phyloP scores from a whole-genome alignment of 2,329 filamentous ascomycete genomes.

The Helotiales sp. region DNA sequence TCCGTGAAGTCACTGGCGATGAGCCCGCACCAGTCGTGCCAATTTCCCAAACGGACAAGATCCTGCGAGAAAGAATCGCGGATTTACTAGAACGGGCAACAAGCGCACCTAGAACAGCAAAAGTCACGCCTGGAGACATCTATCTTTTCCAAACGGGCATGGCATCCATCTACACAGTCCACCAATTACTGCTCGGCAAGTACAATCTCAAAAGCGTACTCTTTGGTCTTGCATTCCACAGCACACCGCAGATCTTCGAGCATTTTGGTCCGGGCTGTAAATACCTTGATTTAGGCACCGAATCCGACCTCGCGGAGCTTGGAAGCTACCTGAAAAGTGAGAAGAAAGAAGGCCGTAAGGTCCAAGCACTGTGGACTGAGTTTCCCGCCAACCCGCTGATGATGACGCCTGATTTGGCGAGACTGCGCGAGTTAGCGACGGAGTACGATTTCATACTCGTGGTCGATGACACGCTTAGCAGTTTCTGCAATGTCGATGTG shows the following conservation, averaged over 20 bases:
- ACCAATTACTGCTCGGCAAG: conserved; percentile 46
- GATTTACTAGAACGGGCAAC: conserved; percentile 49
- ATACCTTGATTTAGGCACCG: conserved; percentile 53
- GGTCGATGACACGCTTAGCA: conserved; percentile 47
- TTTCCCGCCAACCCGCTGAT: conserved; percentile 55
- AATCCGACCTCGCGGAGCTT: conserved; percentile 49
- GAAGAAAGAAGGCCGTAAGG: conserved; percentile 41
- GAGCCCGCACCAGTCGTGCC: conserved; percentile 47
- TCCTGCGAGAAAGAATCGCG: conserved; percentile 49
- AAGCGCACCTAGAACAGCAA: conserved; percentile 14
- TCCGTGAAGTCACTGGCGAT: conserved; percentile 42
- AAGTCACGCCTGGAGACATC: conserved; percentile 49
- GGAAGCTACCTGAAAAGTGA: conserved; percentile 50
- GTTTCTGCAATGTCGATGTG: conserved; percentile 51
- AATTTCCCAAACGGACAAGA: conserved; percentile 44
- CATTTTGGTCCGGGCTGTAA: conserved; percentile 50
- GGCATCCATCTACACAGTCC: conserved; percentile 54
- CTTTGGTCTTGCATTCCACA: conserved; percentile 58
- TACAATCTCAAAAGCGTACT: conserved; percentile 48
- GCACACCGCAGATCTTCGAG: conserved; percentile 54
- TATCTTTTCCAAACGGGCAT: conserved; percentile 61
- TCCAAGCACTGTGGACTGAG: conserved; percentile 57
- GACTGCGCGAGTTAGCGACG: conserved; percentile 49
- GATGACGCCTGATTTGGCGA: conserved; percentile 48
- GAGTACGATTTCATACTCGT: conserved; percentile 42